phyloP scores from a whole-genome alignment of 805 yeast species.

The Kodamaea sagamina region DNA sequence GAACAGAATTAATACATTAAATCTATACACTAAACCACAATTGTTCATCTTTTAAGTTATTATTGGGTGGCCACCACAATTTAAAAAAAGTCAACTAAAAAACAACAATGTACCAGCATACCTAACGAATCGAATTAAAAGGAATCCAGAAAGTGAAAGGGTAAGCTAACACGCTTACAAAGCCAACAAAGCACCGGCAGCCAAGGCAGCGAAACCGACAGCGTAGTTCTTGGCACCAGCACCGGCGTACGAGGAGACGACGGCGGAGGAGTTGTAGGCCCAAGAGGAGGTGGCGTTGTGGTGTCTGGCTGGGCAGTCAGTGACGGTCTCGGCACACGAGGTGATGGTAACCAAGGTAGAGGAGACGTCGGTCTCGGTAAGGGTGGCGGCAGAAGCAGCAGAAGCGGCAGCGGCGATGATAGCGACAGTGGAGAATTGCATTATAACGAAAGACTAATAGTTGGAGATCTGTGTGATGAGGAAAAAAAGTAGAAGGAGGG shows the following conservation, averaged over 20 bases:
- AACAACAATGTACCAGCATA: not conserved
- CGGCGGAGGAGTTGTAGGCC: slow-evolving; percentile 21
- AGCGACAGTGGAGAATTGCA: slow-evolving; percentile 50
- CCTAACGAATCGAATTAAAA: slow-evolving; percentile 1
- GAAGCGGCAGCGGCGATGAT: slow-evolving; percentile 42
- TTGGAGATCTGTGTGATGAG: slow-evolving; percentile 27
- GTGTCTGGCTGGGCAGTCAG: slow-evolving; percentile 43
- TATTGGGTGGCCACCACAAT: slow-evolving; percentile 14
- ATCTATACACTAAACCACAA: not conserved
- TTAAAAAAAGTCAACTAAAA: slow-evolving; percentile 11
- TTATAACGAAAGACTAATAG: slow-evolving; percentile 41
- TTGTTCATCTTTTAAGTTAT: slow-evolving; percentile 6
- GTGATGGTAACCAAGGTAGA: slow-evolving; percentile 46
- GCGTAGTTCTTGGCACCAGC: slow-evolving; percentile 26
- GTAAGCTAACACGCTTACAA: slow-evolving; percentile 22
- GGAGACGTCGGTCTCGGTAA: slow-evolving; percentile 31
- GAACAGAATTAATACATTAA: slow-evolving; percentile 5
- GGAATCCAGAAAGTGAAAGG: slow-evolving; percentile 4
- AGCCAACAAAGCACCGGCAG: slow-evolving; percentile 32
- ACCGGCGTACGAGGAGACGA: slow-evolving; percentile 23
- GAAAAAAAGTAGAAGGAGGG: slow-evolving; percentile 16
- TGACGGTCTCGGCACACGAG: slow-evolving; percentile 41
- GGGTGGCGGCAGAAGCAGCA: slow-evolving; percentile 32
- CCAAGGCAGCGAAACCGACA: slow-evolving; percentile 22
- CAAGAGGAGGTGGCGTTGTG: slow-evolving; percentile 13